These are phyloP conservation scores for Lecanicillium sp. DNA, from an alignment of 2,329 filamentous ascomycete genomes.

Conservation along the genomic window DNA sequence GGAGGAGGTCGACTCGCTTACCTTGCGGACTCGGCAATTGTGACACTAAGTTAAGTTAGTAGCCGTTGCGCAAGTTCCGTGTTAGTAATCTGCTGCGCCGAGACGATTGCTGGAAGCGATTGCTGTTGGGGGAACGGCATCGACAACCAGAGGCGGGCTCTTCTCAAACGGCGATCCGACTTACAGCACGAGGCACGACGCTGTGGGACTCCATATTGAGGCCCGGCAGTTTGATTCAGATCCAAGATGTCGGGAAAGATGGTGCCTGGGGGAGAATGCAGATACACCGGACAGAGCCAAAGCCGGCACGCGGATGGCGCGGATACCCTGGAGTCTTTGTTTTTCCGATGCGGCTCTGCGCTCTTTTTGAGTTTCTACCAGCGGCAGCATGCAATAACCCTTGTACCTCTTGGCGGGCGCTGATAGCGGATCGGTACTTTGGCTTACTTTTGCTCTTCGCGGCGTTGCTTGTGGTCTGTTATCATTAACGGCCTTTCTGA, in stretches of 20 bases:
- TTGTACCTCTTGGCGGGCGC: neutral
- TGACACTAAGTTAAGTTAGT: constrained; percentile 12
- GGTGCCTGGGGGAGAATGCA: neutral
- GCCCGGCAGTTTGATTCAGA: neutral
- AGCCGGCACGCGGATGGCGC: constrained; percentile 6
- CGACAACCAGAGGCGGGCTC: neutral
- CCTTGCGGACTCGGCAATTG: constrained; percentile 14
- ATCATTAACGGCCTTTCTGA: no score
- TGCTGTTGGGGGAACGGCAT: neutral
- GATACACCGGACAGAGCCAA: neutral
- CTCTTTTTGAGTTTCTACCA: no score
- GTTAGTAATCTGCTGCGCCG: no score
- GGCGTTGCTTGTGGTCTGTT: no score
- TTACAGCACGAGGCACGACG: constrained; percentile 14
- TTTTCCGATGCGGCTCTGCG: neutral
- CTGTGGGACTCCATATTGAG: constrained; percentile 10
- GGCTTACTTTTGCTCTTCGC: no score
- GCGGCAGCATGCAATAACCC: no score
- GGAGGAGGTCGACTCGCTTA: no score
- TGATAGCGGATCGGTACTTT: neutral
- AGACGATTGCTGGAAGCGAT: no score
- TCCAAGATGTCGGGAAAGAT: neutral
- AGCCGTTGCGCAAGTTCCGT: neutral
- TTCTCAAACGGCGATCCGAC: neutral
- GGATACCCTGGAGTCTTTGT: neutral